Percentiles rank a stretch among this genome's conserved stretches.
phyloP scores from a whole-genome alignment of 208 protist species.

The Leishmania gerbilli region DNA sequence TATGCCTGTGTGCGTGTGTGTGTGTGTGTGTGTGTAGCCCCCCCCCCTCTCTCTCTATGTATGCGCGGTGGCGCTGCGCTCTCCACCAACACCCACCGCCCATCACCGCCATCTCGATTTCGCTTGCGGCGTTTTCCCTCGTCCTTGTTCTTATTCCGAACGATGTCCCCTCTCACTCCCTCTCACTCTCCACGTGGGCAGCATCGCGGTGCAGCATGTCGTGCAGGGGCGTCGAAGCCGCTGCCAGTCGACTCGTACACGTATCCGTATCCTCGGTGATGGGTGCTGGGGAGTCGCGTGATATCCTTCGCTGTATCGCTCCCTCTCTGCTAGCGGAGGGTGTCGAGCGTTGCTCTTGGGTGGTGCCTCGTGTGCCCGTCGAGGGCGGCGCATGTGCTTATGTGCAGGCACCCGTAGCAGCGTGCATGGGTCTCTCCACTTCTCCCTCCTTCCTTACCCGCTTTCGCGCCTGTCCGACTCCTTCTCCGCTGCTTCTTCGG shows the following conservation, averaged over 20 bases:
- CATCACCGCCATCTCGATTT: neutral
- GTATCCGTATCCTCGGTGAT: neutral
- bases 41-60: neutral
- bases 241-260: neutral
- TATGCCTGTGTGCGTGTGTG: neutral
- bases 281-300: neutral
- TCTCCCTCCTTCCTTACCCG: neutral
- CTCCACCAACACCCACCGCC: neutral
- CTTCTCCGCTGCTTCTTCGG: neutral
- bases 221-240: neutral
- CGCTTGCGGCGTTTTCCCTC: neutral
- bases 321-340: neutral
- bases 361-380: neutral
- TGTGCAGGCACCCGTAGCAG: neutral
- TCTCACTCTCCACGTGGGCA: neutral
- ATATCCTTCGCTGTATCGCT: neutral
- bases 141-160: neutral
- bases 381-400: neutral
- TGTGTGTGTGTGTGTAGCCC: slow-evolving; percentile 10
- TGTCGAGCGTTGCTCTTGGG: neutral
- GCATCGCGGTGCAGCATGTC: neutral
- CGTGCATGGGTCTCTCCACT: neutral
- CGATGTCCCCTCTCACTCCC: neutral
- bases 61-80: neutral
- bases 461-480: neutral